phyloP scores from a whole-genome alignment of 257 asterid genomes.

The Solanum microdontum region DNA sequence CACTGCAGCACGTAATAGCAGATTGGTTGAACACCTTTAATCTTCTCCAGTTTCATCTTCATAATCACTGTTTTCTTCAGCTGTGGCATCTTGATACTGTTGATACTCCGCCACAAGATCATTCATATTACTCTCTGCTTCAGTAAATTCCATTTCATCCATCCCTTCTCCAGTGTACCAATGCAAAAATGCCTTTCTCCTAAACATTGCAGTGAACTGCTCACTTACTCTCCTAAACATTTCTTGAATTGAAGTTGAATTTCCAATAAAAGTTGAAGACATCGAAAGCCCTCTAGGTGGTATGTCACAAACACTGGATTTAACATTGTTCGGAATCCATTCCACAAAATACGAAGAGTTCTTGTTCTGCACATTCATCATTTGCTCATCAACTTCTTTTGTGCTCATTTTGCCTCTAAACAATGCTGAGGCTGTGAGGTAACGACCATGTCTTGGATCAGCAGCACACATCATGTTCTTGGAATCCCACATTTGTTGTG shows the following conservation, averaged over 20 bases:
- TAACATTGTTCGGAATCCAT: conserved; percentile 21
- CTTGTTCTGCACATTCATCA: conserved; percentile 16
- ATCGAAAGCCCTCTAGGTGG: conserved; percentile 17
- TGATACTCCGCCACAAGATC: conserved; percentile 1
- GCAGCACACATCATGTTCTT: conserved; percentile 29
- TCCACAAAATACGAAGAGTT: conserved; percentile 19
- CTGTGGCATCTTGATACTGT: not conserved
- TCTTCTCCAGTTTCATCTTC: conserved; percentile 4
- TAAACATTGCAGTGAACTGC: conserved; percentile 21
- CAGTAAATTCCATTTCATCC: conserved; percentile 4
- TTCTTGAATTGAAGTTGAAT: conserved; percentile 21
- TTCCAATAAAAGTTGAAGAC: conserved; percentile 18
- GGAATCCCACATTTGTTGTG: conserved; percentile 24
- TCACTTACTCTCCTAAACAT: conserved; percentile 23
- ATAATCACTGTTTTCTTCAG: not conserved
- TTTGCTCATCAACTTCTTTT: not conserved
- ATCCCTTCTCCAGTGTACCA: conserved; percentile 3
- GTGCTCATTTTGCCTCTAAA: conserved; percentile 20
- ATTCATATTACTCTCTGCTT: conserved; percentile 3
- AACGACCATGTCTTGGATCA: conserved; percentile 17
- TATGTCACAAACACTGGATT: conserved; percentile 20
- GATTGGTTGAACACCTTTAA: not conserved
- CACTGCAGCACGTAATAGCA: not conserved
- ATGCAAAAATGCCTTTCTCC: conserved; percentile 25
- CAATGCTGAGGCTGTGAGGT: conserved; percentile 18